Percentiles rank a stretch among this genome's conserved stretches.
phyloP scores from a whole-genome alignment of 345 rosid species.

The Punica granatum region DNA sequence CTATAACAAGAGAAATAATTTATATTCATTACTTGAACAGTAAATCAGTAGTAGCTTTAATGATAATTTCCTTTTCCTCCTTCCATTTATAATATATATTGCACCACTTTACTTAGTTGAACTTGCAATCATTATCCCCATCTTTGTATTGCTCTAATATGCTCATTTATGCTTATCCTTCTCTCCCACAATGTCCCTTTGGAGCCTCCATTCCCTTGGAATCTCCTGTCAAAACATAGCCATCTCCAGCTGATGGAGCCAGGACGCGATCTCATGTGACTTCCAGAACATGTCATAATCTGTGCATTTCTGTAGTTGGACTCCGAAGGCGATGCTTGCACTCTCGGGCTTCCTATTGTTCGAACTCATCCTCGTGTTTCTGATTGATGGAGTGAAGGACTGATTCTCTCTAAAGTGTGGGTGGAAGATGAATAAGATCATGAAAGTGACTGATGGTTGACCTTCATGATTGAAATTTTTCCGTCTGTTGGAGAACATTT shows the following conservation, averaged over 20 bases:
- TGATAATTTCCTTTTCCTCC: background rate
- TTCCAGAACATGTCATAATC: too few species aligned
- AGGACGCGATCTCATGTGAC: too few species aligned
- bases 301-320: too few species aligned
- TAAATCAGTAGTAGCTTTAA: background rate
- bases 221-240: too few species aligned
- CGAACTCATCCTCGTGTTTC: background rate
- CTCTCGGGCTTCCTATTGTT: background rate
- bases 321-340: too few species aligned
- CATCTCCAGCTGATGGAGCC: too few species aligned
- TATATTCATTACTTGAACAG: background rate
- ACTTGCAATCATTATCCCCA: slow-evolving; percentile 11
- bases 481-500: background rate
- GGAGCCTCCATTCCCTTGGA: too few species aligned
- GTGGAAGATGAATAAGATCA: background rate
- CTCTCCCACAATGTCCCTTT: too few species aligned
- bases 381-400: background rate
- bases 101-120: slow-evolving; percentile 3
- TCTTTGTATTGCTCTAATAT: background rate
- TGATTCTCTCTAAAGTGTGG: background rate
- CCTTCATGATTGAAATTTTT: background rate
- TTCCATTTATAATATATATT: background rate
- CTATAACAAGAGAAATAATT: background rate
- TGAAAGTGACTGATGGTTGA: background rate
- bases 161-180: background rate